Conservation (phyloP, 768 basidiomycete genomes). For the Lepiota venenata region DNA sequence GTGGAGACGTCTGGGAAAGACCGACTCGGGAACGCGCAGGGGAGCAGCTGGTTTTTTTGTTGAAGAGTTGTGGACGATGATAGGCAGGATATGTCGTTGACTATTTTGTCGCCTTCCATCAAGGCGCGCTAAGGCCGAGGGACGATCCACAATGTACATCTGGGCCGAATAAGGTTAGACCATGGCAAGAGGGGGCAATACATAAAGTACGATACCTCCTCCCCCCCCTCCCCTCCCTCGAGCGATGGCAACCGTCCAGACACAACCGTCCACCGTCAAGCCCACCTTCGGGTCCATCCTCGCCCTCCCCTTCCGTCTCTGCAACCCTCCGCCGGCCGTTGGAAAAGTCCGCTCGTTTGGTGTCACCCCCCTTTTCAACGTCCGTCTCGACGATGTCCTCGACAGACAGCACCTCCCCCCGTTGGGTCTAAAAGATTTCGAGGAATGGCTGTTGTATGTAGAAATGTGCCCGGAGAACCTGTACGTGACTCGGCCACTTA, state of each 20-base stretch:
- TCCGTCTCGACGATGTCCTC: constrained; percentile 72
- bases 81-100: constrained; percentile 9
- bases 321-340: constrained; percentile 65
- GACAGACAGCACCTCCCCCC: constrained; percentile 78
- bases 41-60: no score
- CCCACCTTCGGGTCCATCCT: constrained; percentile 27
- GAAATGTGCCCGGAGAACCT: constrained; percentile 76
- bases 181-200: constrained; percentile 1
- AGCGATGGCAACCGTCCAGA: constrained; percentile 8
- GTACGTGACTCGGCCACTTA: constrained; percentile 30
- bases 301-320: constrained; percentile 50
- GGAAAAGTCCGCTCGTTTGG: constrained; percentile 67
- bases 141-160: background rate
- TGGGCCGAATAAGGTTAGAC: background rate
- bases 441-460: constrained; percentile 80
- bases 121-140: constrained; percentile 5
- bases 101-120: background rate
- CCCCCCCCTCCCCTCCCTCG: background rate
- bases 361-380: constrained; percentile 63
- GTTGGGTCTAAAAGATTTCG: constrained; percentile 70
- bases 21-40: background rate
- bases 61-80: background rate
- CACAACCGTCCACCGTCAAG: constrained; percentile 11
- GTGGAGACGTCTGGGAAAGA: background rate
- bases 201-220: background rate